Evolutionary conservation across 805 yeast genomes (phyloP), one percentile per base, ranked within the genome.

Genomic region (Nakazawaea molendinolei): DNA sequence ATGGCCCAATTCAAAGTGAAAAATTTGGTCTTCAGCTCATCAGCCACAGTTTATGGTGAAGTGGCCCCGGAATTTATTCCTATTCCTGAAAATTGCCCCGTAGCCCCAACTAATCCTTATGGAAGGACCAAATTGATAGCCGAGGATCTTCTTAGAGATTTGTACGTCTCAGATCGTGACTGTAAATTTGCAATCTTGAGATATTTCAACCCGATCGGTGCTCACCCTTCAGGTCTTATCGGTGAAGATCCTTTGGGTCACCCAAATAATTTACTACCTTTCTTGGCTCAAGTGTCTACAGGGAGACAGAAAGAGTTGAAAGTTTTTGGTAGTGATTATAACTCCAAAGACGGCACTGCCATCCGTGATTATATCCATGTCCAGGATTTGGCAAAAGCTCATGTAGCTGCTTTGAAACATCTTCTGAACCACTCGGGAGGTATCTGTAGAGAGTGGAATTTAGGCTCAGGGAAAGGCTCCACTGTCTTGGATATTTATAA

Each of bases 41-140:
- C 86, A 20, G 92, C 92, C 8, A 83, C 92, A 9, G 90, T 84
- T 4, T 83, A 85, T 49, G 94, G 92, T 10, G 90, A 80, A 52
- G 89, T 79, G 21, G 76, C 85, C 8, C 73, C 71, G 35, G 67
- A 77, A 49, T 77, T 77, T 78, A 76, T 79, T 38, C 90, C 90
- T 21, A 81, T 82, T 36, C 89, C 89, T 10, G 92, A 82, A 49
- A 70, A 69, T 40, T 80, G 86, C 55, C 87, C 87, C 15, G 69
- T 73, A 32, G 84, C 71, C 36, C 84, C 92, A 23, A 74, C 84
- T 4, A 76, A 79, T 40, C 90, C 94, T 3, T 84, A 84, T 48
- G 94, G 94, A 23, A 67, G 69, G 38, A 80, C 92, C 38, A 84
- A 84, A 61, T 58, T 64, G 35, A 60, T 74, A 44, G 77, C 79